phyloP scores from a whole-genome alignment of 352 stramenopile species.

The Phytophthora hibernalis region DNA sequence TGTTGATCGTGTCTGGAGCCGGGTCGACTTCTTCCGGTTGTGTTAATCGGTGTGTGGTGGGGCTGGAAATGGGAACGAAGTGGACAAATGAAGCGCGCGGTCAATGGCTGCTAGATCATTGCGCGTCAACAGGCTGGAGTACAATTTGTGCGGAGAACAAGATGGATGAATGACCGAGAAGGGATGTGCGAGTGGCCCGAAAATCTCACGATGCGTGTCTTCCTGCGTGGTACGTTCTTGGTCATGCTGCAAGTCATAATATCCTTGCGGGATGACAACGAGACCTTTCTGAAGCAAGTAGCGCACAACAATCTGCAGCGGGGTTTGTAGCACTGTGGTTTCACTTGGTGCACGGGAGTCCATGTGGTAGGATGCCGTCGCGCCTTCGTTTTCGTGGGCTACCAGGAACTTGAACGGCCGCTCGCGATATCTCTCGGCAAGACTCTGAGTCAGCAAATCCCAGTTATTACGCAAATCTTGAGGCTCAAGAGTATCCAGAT shows the following conservation, averaged over 20 bases:
- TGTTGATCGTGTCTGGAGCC: constrained; percentile 40
- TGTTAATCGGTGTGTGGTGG: constrained; percentile 26
- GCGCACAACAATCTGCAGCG: constrained; percentile 47
- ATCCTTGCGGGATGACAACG: constrained; percentile 47
- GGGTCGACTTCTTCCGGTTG: constrained; percentile 33
- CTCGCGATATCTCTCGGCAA: constrained; percentile 43
- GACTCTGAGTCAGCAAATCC: constrained; percentile 32
- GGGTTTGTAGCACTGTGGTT: constrained; percentile 44
- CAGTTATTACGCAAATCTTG: constrained; percentile 32
- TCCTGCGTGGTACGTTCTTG: constrained; percentile 25
- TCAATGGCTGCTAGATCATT: constrained; percentile 52
- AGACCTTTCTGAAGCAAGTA: constrained; percentile 65
- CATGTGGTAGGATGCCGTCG: constrained; percentile 39
- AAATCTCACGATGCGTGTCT: constrained; percentile 40
- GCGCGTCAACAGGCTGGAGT: constrained; percentile 53
- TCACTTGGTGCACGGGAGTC: constrained; percentile 33
- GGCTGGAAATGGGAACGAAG: constrained; percentile 16
- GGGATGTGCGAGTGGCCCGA: constrained; percentile 51
- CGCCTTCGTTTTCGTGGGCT: constrained; percentile 51
- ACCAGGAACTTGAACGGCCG: constrained; percentile 50
- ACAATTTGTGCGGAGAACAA: constrained; percentile 53
- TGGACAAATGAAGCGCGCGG: constrained; percentile 39
- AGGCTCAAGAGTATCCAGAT: constrained; percentile 29
- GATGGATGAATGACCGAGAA: constrained; percentile 45
- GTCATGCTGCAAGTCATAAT: constrained; percentile 22